These are phyloP conservation scores for Dalechampia spathulata DNA, from an alignment of 441 rosid genomes.

Conservation along the genomic window DNA sequence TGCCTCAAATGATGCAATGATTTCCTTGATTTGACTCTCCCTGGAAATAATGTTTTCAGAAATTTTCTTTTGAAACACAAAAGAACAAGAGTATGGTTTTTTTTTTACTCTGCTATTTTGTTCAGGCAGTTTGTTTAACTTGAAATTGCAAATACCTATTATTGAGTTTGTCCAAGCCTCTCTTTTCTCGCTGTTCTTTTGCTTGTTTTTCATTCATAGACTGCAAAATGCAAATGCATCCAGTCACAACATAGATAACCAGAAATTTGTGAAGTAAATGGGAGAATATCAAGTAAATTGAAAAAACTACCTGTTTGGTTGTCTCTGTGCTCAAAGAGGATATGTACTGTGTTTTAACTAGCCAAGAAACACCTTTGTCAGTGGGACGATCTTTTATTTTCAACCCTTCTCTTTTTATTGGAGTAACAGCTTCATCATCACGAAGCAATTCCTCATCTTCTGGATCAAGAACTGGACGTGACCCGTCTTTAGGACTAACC, in stretches of 20 bases:
- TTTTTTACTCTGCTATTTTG: slow-evolving; percentile 6
- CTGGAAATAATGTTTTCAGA: slow-evolving; percentile 30
- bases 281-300: neutral
- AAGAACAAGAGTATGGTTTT: neutral
- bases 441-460: slow-evolving; percentile 91
- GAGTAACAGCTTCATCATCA: slow-evolving; percentile 72
- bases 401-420: slow-evolving; percentile 85
- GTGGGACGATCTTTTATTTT: slow-evolving; percentile 89
- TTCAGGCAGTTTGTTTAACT: slow-evolving; percentile 6
- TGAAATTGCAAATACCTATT: slow-evolving; percentile 46
- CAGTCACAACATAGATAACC: slow-evolving; percentile 7
- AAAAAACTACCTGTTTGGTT: slow-evolving; percentile 59
- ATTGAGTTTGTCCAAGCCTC: slow-evolving; percentile 62
- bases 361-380: slow-evolving; percentile 96
- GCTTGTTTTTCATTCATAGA: slow-evolving; percentile 95
- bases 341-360: slow-evolving; percentile 94
- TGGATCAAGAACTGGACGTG: slow-evolving; percentile 60
- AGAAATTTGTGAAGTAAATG: slow-evolving; percentile 9
- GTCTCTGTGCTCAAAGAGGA: slow-evolving; percentile 87
- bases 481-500: slow-evolving; percentile 56
- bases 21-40: slow-evolving; percentile 90
- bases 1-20: slow-evolving; percentile 83
- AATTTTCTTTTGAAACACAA: neutral
- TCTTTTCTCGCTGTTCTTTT: slow-evolving; percentile 79
- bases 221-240: slow-evolving; percentile 35